Base-by-base conservation (phyloP, 495 filamentous ascomycete genomes). In the Niebla homalea region DNA sequence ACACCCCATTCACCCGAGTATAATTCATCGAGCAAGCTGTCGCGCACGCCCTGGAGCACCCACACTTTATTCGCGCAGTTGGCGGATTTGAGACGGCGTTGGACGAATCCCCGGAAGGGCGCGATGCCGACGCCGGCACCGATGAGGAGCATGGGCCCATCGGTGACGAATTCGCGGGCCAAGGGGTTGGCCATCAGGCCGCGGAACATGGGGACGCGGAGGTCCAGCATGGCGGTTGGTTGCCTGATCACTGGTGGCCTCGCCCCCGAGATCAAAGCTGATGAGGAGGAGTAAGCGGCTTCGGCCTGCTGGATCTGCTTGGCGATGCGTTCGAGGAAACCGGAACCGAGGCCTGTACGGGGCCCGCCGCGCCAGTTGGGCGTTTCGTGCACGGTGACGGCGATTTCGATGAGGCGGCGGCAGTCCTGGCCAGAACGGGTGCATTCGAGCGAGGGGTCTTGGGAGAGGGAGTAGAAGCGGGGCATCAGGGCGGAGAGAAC, bases 41-140 rank as follows among this genome's bases (percentile, higher is more conserved):
- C 92, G 2, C 92, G 84, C 25, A 97, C 77, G n/a, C 92, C 92
- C 66, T 98, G 92, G 38, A 98, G 78, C 43, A 98, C 90, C 92
- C 92, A 98, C 57, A 97, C 92, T 68, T 98, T 98, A 70, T 97
- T 98, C 43, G 88, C 89, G 64, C 92, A 96, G 67, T 93, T 98
- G 51, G 93, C 92, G 45, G 87, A 94, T 72, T 87, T 85, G 47
- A 98, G 75, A 12, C 92, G 82, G 49, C 90, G 85, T 67, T 96
- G 87, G 22, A 98, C 93, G 62, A 98, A 98, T 22, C 92, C 92
- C 32, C 92, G 79, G 76, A 98, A 98, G 1, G 92, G 92, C 18
- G 92, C 92, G 64, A 98, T 87, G 50, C 92, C 92, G 19, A 98
- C 92, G 36, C 92, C 92, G 5, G 92, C 93, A 37, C 92, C 92